Base-by-base conservation (phyloP, 2,329 filamentous ascomycete genomes). In the Coleophoma cylindrospora region DNA sequence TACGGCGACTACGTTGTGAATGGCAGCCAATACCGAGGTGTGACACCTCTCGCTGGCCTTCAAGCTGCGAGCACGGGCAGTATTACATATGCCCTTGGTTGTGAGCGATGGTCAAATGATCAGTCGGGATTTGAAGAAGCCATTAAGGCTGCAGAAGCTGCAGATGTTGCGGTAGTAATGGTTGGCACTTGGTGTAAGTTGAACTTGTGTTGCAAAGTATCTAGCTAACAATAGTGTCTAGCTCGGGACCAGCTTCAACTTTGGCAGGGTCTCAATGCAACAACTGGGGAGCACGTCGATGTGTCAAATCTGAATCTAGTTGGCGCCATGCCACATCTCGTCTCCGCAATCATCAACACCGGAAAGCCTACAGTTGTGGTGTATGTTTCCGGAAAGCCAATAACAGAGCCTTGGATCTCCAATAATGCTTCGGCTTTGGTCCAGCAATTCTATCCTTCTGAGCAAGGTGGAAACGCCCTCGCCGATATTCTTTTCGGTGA, bases 391-490 rank as follows among this genome's bases (percentile, higher is more conserved):
- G 86, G 86, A 43, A 90, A 89, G 62, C 86, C 86, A 3, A 70
- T 90, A 51, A 86, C 84, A 0, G 85, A 89, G 64, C 75, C 82
- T 4, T 89, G 86, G 86, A 84, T 89, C 62, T 82, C 81, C 0
- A 72, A 78, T 33, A 74, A 75, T 22, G 83, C 86, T 0, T 73
- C 81, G 0, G 84, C 83, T 0, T 74, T 90, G 0, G 70, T 89
- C 0, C 86, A 89, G 62, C 85, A 89, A 65, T 89, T 89, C 68
- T 90, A 89, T 59, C 83, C 84, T 7, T 84, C 81, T 0, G 84
- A 95, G 62, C 88, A 96, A 66, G 90, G 87, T 33, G 91, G 91
- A 3, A 86, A 88, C 54, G 88, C 91, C 0, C 74, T 96, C 2
- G 81, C 82, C 1, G 88, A 95, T 59, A 74, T 96, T 1, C 71